Percentiles rank a stretch among this genome's conserved stretches.
These are phyloP conservation scores for Skeletonema tropicum DNA, from an alignment of 108 stramenopile species.

Conservation along the genomic window DNA sequence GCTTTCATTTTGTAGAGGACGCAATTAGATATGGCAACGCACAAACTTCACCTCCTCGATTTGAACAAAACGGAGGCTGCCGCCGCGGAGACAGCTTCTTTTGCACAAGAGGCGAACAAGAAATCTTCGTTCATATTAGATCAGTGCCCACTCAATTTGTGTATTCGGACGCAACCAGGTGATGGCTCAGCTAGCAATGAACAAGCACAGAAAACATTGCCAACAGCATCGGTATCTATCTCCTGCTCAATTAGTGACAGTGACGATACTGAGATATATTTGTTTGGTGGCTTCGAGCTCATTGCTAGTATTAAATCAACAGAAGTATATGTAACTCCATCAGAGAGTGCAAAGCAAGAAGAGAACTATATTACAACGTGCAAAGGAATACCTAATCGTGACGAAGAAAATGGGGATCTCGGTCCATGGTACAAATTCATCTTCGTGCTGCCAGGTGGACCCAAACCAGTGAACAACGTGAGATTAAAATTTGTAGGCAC, in stretches of 20 bases:
- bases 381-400: slow-evolving; percentile 42
- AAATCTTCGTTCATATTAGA: slow-evolving; percentile 32
- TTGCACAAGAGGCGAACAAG: slow-evolving; percentile 35
- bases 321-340: slow-evolving; percentile 26
- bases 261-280: slow-evolving; percentile 14
- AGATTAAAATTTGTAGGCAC: slow-evolving; percentile 25
- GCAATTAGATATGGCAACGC: not conserved
- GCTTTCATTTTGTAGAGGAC: too few relatives aligned
- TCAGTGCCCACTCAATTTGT: slow-evolving; percentile 11
- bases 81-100: slow-evolving; percentile 8
- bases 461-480: slow-evolving; percentile 33
- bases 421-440: slow-evolving; percentile 35
- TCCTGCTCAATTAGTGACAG: not conserved
- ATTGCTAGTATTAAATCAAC: slow-evolving; percentile 33
- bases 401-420: slow-evolving; percentile 8
- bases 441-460: slow-evolving; percentile 39
- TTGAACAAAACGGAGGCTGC: not conserved
- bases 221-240: slow-evolving; percentile 15
- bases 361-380: slow-evolving; percentile 44
- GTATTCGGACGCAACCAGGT: not conserved
- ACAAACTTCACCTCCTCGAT: slow-evolving; percentile 7
- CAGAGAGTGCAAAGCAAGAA: not conserved
- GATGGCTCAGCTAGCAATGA: not conserved
- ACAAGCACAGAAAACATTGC: not conserved
- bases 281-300: slow-evolving; percentile 49